A percentile compares a stretch with the other conserved stretches of the same genome.
Evolutionary conservation across 2,329 filamentous ascomycete species (phyloP).

Genomic region (Apiospora kogelbergensis): DNA sequence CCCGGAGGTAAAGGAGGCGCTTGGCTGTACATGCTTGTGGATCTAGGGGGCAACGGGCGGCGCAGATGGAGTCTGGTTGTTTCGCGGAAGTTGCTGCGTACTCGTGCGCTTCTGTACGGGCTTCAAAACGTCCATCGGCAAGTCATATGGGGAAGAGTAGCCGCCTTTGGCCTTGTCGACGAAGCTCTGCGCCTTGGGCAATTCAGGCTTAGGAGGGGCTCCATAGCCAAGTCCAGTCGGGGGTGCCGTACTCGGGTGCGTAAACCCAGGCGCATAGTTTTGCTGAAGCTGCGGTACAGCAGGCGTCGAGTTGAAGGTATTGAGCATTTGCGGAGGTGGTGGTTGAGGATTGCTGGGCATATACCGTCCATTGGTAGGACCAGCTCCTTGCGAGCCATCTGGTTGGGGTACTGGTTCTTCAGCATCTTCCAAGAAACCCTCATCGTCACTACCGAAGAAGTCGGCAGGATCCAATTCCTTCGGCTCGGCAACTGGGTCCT

Average conservation of each 20-base stretch:
- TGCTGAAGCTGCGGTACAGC: constrained; percentile 26
- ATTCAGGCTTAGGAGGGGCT: constrained; percentile 40
- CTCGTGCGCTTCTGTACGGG: constrained; percentile 63
- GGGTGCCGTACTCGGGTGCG: constrained; percentile 27
- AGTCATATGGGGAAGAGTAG: constrained; percentile 91
- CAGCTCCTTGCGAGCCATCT: constrained; percentile 19
- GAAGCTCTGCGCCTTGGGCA: constrained; percentile 75
- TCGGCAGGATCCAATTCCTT: constrained; percentile 60
- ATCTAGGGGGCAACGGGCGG: constrained; percentile 45
- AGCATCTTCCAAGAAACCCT: constrained; percentile 78
- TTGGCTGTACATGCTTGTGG: constrained; percentile 55
- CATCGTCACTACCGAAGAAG: constrained; percentile 80
- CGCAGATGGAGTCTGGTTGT: constrained; percentile 40
- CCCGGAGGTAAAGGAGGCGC: constrained; percentile 20
- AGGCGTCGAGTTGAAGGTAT: constrained; percentile 50
- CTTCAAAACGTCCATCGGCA: constrained; percentile 84
- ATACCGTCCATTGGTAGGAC: constrained; percentile 35
- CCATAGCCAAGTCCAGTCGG: constrained; percentile 36
- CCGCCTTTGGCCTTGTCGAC: constrained; percentile 87
- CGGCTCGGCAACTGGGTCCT: constrained; percentile 48
- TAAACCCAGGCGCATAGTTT: constrained; percentile 26
- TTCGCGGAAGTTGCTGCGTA: constrained; percentile 53
- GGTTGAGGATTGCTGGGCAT: constrained; percentile 27
- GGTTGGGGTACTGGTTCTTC: constrained; percentile 35
- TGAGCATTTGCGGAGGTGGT: constrained; percentile 28